Base-by-base conservation (phyloP, 2,329 filamentous ascomycete genomes). In the Exophiala oligosperma region DNA sequence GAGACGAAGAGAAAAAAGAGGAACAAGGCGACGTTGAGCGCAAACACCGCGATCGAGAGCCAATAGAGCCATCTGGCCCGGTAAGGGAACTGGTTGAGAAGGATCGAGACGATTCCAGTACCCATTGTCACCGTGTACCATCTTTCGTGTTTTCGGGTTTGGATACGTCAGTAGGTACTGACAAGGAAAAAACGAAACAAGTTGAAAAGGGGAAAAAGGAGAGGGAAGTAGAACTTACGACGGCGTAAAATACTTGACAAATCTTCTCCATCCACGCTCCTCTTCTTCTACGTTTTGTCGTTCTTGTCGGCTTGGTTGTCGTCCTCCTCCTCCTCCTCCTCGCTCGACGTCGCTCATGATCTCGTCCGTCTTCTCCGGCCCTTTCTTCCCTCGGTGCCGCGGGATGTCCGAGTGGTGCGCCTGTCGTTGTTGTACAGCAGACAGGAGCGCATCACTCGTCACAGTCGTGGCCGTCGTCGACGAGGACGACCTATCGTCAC, bases 51-150 rank as follows among this genome's bases (percentile, higher is more conserved):
- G 52, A 85, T 79, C 1, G 84, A 83, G 23, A 87, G 74, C 70
- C 80, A 84, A 63, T 81, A 77, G 0, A 88, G 74, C 77, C 81
- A 86, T 9, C 63, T 55, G 1, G 77, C 77, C 59, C 84, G 79
- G 70, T 84, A 88, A 0, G 86, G 86, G 12, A 89, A 76, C 23
- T 81, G 80, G 61, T 82, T 76, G 17, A 89, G 76, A 17, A 89
- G 75, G 47, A 87, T 80, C 2, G 83, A 82, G 4, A 86, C 81
- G 41, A 89, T 84, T 17, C 86, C 87, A 0, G 86, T 89, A 32
- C 86, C 87, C 85, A 90, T 85, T 41, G 77, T 84, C 37, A 81
- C 78, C 1, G 81, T 75, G 66, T 84, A 85, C 83, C 83, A 77
- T 29, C 58, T 28, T 28, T 28, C 26, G 26, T 28, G 17, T 17